Percentiles rank a stretch among this genome's conserved stretches.
Evolutionary conservation across 2,329 filamentous ascomycete genomes (phyloP).

Genomic region (Paecilomyces dactylethromorphus): DNA sequence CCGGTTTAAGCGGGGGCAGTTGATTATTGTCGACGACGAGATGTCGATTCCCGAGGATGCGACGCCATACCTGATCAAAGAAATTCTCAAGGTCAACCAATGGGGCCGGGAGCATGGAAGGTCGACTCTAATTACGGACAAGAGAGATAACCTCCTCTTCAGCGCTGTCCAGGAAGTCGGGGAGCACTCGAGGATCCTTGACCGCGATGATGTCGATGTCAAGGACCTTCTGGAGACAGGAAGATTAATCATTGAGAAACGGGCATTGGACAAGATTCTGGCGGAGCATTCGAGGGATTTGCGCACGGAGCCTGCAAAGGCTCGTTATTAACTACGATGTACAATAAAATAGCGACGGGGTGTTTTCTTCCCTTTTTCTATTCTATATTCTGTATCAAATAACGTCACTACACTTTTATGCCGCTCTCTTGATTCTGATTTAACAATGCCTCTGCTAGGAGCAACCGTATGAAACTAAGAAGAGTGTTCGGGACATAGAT

Average conservation of each 20-base stretch:
- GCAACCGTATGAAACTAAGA: not conserved
- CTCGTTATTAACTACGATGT: constrained; percentile 20
- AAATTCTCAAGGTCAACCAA: constrained; percentile 63
- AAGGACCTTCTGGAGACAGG: constrained; percentile 87
- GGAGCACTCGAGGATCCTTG: constrained; percentile 62
- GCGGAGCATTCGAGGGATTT: constrained; percentile 52
- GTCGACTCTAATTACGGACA: constrained; percentile 67
- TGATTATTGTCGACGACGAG: constrained; percentile 78
- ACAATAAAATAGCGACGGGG: constrained; percentile 5
- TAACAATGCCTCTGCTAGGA: no score
- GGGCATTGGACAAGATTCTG: constrained; percentile 70
- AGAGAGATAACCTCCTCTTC: constrained; percentile 57
- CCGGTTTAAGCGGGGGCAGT: constrained; percentile 77
- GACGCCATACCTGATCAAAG: constrained; percentile 53
- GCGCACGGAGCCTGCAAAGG: constrained; percentile 24
- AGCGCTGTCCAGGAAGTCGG: constrained; percentile 58
- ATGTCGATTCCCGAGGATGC: constrained; percentile 54
- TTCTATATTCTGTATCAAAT: not conserved
- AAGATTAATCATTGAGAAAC: constrained; percentile 78
- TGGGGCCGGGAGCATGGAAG: constrained; percentile 63
- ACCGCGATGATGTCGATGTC: constrained; percentile 78
- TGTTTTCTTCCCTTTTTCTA: not conserved
- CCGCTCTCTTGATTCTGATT: not conserved
- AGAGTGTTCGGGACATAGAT: not conserved
- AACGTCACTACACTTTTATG: not conserved